A percentile compares a stretch with the other conserved stretches of the same genome.
Conservation (phyloP, 2,329 filamentous ascomycete genomes). For the Xylariaceae sp. region DNA sequence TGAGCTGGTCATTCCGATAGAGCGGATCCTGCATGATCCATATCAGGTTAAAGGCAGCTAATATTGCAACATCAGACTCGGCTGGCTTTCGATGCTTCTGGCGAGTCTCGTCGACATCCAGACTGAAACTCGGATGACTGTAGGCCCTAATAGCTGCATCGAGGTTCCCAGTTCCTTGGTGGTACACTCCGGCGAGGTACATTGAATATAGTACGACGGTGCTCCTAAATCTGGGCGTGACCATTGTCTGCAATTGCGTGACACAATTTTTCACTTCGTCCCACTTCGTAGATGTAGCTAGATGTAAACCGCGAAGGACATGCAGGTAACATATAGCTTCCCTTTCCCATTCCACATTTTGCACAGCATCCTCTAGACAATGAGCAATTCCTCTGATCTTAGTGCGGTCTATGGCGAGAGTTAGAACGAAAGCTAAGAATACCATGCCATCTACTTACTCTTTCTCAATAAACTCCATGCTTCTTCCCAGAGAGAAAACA, state of each 20-base stretch:
- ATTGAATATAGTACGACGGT: slow-evolving; percentile 61
- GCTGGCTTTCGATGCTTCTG: slow-evolving; percentile 53
- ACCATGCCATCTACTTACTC: slow-evolving; percentile 36
- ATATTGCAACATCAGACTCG: slow-evolving; percentile 67
- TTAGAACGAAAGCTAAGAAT: slow-evolving; percentile 6
- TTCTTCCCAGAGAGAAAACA: slow-evolving; percentile 49
- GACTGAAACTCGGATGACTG: slow-evolving; percentile 62
- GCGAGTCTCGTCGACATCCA: slow-evolving; percentile 50
- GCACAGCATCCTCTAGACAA: slow-evolving; percentile 62
- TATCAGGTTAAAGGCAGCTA: slow-evolving; percentile 71
- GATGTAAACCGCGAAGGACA: slow-evolving; percentile 72
- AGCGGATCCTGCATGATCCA: slow-evolving; percentile 72
- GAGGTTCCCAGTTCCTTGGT: slow-evolving; percentile 78
- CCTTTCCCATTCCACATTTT: slow-evolving; percentile 67
- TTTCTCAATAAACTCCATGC: slow-evolving; percentile 42
- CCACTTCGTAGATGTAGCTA: slow-evolving; percentile 75
- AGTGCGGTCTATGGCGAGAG: slow-evolving; percentile 27
- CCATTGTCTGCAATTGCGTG: slow-evolving; percentile 55
- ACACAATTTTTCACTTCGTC: slow-evolving; percentile 64
- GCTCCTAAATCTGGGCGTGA: slow-evolving; percentile 48
- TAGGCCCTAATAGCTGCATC: slow-evolving; percentile 72
- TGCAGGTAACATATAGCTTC: slow-evolving; percentile 72
- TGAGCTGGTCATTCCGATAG: slow-evolving; percentile 62
- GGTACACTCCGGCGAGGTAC: slow-evolving; percentile 77
- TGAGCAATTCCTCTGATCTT: slow-evolving; percentile 51